Conservation (phyloP, 176 grass and related monocot genomes). For the Chloris gayana region DNA sequence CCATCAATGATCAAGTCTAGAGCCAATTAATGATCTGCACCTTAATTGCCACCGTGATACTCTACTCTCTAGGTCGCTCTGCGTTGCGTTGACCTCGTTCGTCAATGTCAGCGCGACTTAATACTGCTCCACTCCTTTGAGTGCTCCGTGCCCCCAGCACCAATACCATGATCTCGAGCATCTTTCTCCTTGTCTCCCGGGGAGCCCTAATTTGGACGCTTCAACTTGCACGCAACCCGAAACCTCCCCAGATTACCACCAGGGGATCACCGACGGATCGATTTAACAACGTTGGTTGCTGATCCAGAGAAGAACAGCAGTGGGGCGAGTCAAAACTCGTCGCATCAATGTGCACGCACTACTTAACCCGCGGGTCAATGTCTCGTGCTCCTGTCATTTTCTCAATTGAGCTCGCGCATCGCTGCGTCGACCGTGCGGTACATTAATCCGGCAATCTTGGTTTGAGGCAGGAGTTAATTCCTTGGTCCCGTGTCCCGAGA, state of each 20-base stretch:
- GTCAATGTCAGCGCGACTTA: neutral
- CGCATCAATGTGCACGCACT: neutral
- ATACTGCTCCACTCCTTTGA: neutral
- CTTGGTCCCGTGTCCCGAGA: neutral
- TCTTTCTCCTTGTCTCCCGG: slow-evolving; percentile 46
- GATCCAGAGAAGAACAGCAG: slow-evolving; percentile 34
- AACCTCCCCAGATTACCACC: slow-evolving; percentile 5
- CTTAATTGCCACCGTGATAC: neutral
- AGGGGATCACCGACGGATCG: slow-evolving; percentile 37
- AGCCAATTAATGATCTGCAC: neutral
- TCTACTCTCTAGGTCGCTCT: neutral
- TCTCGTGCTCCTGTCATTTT: slow-evolving; percentile 22
- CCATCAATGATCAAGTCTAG: neutral
- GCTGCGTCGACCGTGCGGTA: neutral
- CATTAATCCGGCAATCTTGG: slow-evolving; percentile 1
- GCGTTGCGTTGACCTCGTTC: neutral
- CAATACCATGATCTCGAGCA: slow-evolving; percentile 23
- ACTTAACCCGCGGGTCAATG: neutral
- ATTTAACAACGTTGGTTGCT: slow-evolving; percentile 29
- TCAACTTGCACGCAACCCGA: neutral
- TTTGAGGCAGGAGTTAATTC: slow-evolving; percentile 26
- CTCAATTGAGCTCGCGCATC: neutral
- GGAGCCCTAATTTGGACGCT: slow-evolving; percentile 26
- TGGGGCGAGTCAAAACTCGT: neutral
- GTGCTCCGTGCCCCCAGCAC: neutral